A percentile compares a stretch with the other conserved stretches of the same genome.
phyloP scores from a whole-genome alignment of 129 eudicot species.

The Lactuca sativa region DNA sequence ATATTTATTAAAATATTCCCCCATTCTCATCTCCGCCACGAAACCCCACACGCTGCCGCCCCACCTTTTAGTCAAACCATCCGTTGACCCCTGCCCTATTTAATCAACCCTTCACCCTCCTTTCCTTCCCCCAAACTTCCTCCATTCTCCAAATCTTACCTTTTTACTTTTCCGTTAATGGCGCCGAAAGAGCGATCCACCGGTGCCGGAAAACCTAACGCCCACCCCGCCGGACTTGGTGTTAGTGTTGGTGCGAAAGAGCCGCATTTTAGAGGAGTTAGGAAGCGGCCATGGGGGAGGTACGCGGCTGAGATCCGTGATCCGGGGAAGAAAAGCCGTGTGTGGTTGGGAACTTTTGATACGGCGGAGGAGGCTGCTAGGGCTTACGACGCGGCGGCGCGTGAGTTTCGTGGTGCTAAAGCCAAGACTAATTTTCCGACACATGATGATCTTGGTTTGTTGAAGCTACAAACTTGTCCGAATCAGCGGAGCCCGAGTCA shows the following conservation, averaged over 20 bases:
- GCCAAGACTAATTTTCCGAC: constrained; percentile 58
- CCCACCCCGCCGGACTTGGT: background rate
- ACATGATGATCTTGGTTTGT: constrained; percentile 3
- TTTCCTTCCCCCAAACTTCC: constrained; percentile 5
- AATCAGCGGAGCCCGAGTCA: constrained; percentile 56
- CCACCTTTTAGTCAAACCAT: constrained; percentile 42
- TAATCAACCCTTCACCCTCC: background rate
- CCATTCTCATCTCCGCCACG: constrained; percentile 20
- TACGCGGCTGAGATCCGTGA: constrained; percentile 54
- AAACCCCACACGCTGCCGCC: constrained; percentile 46
- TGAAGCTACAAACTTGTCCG: background rate
- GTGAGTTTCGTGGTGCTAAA: constrained; percentile 50
- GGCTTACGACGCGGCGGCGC: constrained; percentile 60
- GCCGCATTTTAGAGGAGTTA: constrained; percentile 61
- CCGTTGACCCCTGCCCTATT: constrained; percentile 37
- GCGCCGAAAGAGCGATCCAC: constrained; percentile 40
- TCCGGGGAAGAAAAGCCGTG: constrained; percentile 42
- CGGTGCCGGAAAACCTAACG: constrained; percentile 27
- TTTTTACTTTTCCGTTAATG: constrained; percentile 12
- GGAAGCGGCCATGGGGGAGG: constrained; percentile 84
- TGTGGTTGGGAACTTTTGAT: constrained; percentile 49
- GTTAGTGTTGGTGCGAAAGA: constrained; percentile 24
- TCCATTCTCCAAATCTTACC: background rate
- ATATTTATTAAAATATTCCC: background rate
- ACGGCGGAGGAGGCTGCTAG: constrained; percentile 64